Evolutionary conservation across 331 rosid species (phyloP), one percentile per base, ranked within the genome.

Genomic region (Malus hybrid): DNA sequence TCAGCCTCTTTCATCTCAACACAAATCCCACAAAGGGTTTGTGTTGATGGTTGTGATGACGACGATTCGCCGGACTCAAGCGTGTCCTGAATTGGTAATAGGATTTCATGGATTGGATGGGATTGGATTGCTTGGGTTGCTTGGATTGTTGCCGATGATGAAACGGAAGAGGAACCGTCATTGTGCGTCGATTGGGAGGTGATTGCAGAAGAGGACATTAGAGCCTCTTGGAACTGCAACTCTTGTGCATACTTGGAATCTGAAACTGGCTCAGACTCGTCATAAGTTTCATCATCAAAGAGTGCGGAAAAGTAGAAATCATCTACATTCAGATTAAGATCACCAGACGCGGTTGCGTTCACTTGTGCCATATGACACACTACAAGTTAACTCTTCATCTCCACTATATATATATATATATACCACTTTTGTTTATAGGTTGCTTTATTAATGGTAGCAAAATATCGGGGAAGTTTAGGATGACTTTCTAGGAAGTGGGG

Each of bases 21-120:
- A 19, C 97, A 91, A 59, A 91, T 91, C 57, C 84, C 91, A 63
- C 97, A 91, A 6, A 81, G 34, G 62, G 29, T 32, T 10, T 63
- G 65, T 5, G 80, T 10, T 44, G 50, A 11, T 44, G 50, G 15
- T 44, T 44, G 50, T 11, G 50, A 5, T 44, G 50, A 44, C 50
- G 50, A 44, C 15, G 50, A 44, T 44, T 44, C 50, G 15, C 50
- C 50, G 5, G 50, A 11, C 50, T 42, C 48, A 3, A 4, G 48
- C 5, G 48, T 42, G 18, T n/a, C 56, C 22, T 16, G 68, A 39
- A 19, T 46, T 59, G 2, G 77, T 6, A 6, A 36, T 22, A n/a
- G 75, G 66, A 6, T 9, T n/a, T 29, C 56, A 24, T 73, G 61
- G 31, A 50, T 54, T 15, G 36, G 52, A 60, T 10, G 4, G 64